Evolutionary conservation across 2,329 filamentous ascomycete genomes (phyloP).

Genomic region (Hypomyces perniciosus): DNA sequence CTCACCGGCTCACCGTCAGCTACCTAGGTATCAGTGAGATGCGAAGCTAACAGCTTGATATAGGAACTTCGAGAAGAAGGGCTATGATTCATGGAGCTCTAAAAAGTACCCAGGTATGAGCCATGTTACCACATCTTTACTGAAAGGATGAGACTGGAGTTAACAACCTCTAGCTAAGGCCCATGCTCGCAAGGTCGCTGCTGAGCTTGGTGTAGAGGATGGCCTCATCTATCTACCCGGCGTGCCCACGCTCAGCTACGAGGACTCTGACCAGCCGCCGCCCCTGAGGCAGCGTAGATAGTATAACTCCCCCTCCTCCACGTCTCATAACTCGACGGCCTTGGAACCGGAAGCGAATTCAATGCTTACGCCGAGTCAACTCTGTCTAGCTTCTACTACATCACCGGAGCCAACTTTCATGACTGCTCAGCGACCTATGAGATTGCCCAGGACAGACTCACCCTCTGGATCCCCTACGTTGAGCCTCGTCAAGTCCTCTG

Average conservation of each 20-base stretch:
- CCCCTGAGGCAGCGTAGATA: slow-evolving; percentile 54
- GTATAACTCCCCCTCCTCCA: slow-evolving; percentile 32
- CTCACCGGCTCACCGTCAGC: background rate
- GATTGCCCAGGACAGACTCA: slow-evolving; percentile 54
- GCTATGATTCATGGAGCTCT: slow-evolving; percentile 10
- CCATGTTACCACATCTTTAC: background rate
- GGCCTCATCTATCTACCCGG: slow-evolving; percentile 54
- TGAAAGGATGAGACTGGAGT: background rate
- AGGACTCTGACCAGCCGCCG: slow-evolving; percentile 53
- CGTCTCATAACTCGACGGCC: background rate
- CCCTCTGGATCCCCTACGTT: slow-evolving; percentile 67
- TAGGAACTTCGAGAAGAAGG: slow-evolving; percentile 8
- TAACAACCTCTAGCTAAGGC: slow-evolving; percentile 39
- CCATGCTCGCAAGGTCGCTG: slow-evolving; percentile 51
- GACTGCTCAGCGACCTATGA: slow-evolving; percentile 54
- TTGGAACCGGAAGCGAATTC: background rate
- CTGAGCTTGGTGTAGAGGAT: slow-evolving; percentile 41
- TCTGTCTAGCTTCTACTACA: slow-evolving; percentile 50
- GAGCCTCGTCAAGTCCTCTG: slow-evolving; percentile 57
- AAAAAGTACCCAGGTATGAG: slow-evolving; percentile 35
- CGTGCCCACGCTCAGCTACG: slow-evolving; percentile 43
- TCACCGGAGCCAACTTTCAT: slow-evolving; percentile 48
- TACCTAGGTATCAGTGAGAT: background rate
- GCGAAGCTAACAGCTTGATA: background rate
- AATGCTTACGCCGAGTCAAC: background rate